Conservation (phyloP, 169 alveolate genomes). For the Eimeria brunetti region DNA sequence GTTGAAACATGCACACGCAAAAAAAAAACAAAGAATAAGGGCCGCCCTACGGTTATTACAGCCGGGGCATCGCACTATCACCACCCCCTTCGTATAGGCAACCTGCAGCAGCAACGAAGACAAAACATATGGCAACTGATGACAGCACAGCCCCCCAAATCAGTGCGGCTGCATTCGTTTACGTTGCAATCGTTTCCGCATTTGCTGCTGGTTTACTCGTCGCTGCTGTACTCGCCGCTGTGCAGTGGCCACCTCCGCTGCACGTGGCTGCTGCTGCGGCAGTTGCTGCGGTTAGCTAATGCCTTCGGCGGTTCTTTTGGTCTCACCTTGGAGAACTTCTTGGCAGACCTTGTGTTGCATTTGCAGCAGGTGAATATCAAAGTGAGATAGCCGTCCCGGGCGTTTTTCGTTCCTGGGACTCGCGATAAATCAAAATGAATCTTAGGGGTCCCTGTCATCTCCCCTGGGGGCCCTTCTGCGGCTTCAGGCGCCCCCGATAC, state of each 20-base stretch:
- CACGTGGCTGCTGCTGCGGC: neutral
- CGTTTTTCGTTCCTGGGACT: slow-evolving; percentile 39
- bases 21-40: neutral
- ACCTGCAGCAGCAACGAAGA: slow-evolving; percentile 5
- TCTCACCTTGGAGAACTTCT: slow-evolving; percentile 32
- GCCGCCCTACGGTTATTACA: slow-evolving; percentile 10
- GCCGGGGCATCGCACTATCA: slow-evolving; percentile 44
- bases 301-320: neutral
- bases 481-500: slow-evolving; percentile 12
- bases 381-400: slow-evolving; percentile 10
- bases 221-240: neutral
- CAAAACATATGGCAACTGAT: neutral
- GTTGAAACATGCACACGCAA: neutral
- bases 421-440: neutral
- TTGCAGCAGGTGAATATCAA: slow-evolving; percentile 40
- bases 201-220: neutral
- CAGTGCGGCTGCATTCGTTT: neutral
- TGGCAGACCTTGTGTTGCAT: slow-evolving; percentile 31
- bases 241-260: neutral
- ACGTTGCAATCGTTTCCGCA: neutral
- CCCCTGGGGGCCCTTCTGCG: neutral
- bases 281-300: neutral
- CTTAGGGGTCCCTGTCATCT: slow-evolving; percentile 14
- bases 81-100: slow-evolving; percentile 38
- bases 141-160: neutral